Evolutionary conservation across 2,329 filamentous ascomycete species (phyloP).

Genomic region (Didymella arachidicola): DNA sequence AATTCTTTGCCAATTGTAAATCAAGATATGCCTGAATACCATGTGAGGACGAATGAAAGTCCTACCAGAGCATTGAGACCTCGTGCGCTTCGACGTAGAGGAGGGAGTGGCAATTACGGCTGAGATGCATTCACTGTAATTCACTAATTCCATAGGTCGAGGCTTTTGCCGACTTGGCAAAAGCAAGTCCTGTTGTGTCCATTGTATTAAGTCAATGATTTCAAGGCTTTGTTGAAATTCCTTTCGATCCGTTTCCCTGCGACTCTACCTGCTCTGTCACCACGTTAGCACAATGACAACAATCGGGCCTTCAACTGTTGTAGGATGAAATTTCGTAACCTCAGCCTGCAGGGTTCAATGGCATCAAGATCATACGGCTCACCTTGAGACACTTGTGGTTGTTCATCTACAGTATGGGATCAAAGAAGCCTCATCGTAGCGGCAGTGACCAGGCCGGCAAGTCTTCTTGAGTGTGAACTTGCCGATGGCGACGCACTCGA

Average conservation of each 20-base stretch:
- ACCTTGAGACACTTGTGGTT: not conserved
- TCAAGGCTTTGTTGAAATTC: not conserved
- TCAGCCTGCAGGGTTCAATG: not conserved
- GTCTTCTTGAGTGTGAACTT: not conserved
- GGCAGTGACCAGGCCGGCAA: not conserved
- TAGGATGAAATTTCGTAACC: not conserved
- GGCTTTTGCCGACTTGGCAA: not conserved
- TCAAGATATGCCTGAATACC: not conserved
- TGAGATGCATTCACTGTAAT: not conserved
- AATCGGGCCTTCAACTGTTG: too few species aligned
- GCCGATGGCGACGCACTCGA: constrained; percentile 1
- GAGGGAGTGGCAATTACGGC: not conserved
- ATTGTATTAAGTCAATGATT: too few species aligned
- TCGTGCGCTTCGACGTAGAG: not conserved
- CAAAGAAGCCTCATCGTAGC: not conserved
- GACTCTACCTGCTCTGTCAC: not conserved
- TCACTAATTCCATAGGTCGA: not conserved
- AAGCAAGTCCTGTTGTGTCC: not conserved
- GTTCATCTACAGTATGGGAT: not conserved
- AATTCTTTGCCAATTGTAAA: not conserved
- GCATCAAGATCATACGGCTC: not conserved
- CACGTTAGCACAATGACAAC: not conserved
- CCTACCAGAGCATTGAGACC: not conserved
- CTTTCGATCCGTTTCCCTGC: not conserved
- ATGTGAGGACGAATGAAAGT: not conserved